Base-by-base conservation (phyloP, 2,329 filamentous ascomycete genomes). In the Nigrospora osmanthi region DNA sequence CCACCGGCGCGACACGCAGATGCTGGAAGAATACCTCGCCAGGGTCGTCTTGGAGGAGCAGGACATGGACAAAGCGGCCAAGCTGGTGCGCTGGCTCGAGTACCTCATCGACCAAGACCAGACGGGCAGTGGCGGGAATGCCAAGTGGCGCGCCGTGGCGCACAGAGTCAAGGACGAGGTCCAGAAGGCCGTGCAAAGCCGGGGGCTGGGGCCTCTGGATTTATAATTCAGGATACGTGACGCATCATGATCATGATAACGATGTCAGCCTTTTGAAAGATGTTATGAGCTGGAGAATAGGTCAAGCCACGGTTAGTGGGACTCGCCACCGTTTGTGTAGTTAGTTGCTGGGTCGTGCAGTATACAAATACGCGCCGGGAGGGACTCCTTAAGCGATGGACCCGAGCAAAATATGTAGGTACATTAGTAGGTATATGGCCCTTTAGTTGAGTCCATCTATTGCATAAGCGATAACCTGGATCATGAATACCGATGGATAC, bases 41-140 rank as follows among this genome's bases (percentile, higher is more conserved):
- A 76, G 75, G 23, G 87, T 97, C 0, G 75, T 95, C 0, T 49
- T 67, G 1, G 83, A 91, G 46, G 93, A 97, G 63, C 72, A 76
- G 47, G 83, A 96, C 59, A 73, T 93, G 65, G 75, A 76, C 6
- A 95, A 95, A 64, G 87, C 79, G 1, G 73, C 80, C 2, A 76
- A 77, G 12, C 65, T 93, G 15, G 75, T 85, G 12, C 80, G 73
- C 52, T 95, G 88, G 87, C 52, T 84, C 40, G 69, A 70, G 36
- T 70, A 77, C 56, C 51, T 82, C 16, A 69, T 82, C 7, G 38
- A 42, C 4, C 38, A 42, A 35, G 41, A 44, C 35, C 41, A 42
- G 23, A 33, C 44, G 4, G 32, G 38, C 5, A 33, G 33, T 13
- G 40, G 31, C 4, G 73, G 66, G 6, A 67, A 62, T 46, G 56